A percentile compares a stretch with the other conserved stretches of the same genome.
Conservation (phyloP, 495 filamentous ascomycete genomes). For the Cercophora newfieldiana region DNA sequence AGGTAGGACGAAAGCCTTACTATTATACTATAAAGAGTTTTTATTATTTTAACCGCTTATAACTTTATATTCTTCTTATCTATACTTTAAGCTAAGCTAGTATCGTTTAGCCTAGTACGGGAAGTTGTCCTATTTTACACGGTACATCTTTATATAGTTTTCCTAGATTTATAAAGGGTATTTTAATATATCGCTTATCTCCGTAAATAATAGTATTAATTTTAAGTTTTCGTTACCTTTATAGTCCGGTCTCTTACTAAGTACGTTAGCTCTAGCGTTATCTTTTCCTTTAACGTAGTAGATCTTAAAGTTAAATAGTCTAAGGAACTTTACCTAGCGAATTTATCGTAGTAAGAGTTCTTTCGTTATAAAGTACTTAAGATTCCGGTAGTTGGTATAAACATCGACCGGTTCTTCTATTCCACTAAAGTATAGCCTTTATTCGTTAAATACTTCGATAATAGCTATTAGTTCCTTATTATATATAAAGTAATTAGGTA, state of each 20-base stretch:
- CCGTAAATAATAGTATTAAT: no score
- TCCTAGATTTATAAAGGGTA: no score
- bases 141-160: no score
- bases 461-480: slow-evolving; percentile 3
- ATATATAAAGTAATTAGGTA: not conserved
- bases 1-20: no score
- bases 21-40: no score
- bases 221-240: no score
- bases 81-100: no score
- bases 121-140: no score
- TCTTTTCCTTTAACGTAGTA: not conserved
- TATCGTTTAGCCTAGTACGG: no score
- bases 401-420: not conserved
- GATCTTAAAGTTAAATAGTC: slow-evolving; percentile 1
- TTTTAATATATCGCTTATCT: no score
- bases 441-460: slow-evolving; percentile 1
- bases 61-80: no score
- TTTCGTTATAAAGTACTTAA: slow-evolving; percentile 6
- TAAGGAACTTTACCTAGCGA: not conserved
- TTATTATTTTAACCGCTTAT: no score
- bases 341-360: not conserved
- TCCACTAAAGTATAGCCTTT: not conserved
- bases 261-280: not conserved
- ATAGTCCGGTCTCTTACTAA: not conserved
- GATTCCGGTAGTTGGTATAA: slow-evolving; percentile 1